Evolutionary conservation across 352 stramenopile genomes (phyloP).

Genomic region (Thalassiosira mediterranea): DNA sequence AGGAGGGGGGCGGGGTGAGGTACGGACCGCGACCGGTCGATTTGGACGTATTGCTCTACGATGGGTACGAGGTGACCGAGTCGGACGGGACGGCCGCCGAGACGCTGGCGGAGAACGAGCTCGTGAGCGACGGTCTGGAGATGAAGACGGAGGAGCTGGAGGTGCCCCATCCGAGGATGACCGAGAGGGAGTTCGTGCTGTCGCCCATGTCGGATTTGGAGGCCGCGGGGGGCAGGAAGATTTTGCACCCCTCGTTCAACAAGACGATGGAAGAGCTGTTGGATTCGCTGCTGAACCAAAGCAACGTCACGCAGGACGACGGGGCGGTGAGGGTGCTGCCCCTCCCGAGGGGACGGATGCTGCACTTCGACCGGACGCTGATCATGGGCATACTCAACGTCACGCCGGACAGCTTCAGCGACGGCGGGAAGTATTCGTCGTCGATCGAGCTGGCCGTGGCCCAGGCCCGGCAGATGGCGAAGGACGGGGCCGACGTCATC

Average conservation of each 20-base stretch:
- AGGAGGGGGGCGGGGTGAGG: slow-evolving; percentile 57
- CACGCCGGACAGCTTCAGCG: slow-evolving; percentile 98
- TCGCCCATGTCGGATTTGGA: slow-evolving; percentile 92
- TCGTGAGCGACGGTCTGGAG: slow-evolving; percentile 56
- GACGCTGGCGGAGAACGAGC: slow-evolving; percentile 55
- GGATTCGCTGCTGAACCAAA: slow-evolving; percentile 22
- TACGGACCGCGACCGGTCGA: slow-evolving; percentile 93
- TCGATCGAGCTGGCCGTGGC: slow-evolving; percentile 81
- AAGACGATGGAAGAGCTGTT: slow-evolving; percentile 86
- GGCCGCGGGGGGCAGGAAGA: slow-evolving; percentile 38
- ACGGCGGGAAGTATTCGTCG: slow-evolving; percentile 84
- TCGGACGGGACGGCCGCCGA: slow-evolving; percentile 8
- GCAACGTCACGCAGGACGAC: neutral
- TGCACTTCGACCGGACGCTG: slow-evolving; percentile 75
- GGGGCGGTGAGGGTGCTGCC: slow-evolving; percentile 57
- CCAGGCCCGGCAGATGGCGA: slow-evolving; percentile 89
- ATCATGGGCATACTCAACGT: slow-evolving; percentile 99
- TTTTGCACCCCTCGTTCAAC: slow-evolving; percentile 85
- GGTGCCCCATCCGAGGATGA: slow-evolving; percentile 93
- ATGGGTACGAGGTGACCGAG: slow-evolving; percentile 34
- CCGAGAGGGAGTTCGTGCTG: slow-evolving; percentile 97
- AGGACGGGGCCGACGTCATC: slow-evolving; percentile 91
- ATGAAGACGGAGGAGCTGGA: slow-evolving; percentile 84
- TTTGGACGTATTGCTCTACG: slow-evolving; percentile 95
- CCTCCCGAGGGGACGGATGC: slow-evolving; percentile 58